Conservation (phyloP, 495 filamentous ascomycete species). For the Aspergillus sclerotioniger region DNA sequence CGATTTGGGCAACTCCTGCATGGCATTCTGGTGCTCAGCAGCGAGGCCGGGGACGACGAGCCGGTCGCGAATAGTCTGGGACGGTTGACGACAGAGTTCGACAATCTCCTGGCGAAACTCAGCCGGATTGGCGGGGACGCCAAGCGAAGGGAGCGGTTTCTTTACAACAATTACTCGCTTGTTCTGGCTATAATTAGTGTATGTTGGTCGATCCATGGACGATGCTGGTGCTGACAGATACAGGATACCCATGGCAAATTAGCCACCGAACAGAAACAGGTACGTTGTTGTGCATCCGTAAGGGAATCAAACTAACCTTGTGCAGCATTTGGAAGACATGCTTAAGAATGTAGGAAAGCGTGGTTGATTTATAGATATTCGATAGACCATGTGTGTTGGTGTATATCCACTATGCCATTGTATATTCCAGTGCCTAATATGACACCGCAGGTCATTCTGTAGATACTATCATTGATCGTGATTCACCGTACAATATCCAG, state of each 20-base stretch:
- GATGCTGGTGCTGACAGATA: slow-evolving; percentile 21
- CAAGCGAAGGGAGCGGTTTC: slow-evolving; percentile 79
- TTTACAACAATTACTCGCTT: slow-evolving; percentile 92
- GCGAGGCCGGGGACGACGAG: slow-evolving; percentile 88
- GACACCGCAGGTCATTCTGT: too few species aligned
- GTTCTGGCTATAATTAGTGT: slow-evolving; percentile 85
- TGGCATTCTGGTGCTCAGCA: slow-evolving; percentile 75
- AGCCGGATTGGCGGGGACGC: slow-evolving; percentile 67
- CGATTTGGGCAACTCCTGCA: slow-evolving; percentile 88
- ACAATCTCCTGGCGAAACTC: slow-evolving; percentile 69
- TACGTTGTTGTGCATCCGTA: slow-evolving; percentile 17
- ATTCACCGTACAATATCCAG: not conserved
- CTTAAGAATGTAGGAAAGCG: slow-evolving; percentile 43
- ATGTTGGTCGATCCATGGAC: slow-evolving; percentile 16
- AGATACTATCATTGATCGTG: too few species aligned
- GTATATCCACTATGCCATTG: not conserved
- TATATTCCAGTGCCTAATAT: too few species aligned
- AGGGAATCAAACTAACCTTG: slow-evolving; percentile 11
- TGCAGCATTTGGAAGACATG: slow-evolving; percentile 47
- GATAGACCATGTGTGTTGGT: not conserved
- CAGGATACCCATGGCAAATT: slow-evolving; percentile 75
- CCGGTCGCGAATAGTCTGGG: slow-evolving; percentile 78
- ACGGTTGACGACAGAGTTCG: slow-evolving; percentile 72
- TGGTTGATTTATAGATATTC: slow-evolving; percentile 6
- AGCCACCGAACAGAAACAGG: slow-evolving; percentile 67